These are phyloP conservation scores for Eucalyptus sp. DNA, from an alignment of 345 rosid genomes.

Conservation along the genomic window DNA sequence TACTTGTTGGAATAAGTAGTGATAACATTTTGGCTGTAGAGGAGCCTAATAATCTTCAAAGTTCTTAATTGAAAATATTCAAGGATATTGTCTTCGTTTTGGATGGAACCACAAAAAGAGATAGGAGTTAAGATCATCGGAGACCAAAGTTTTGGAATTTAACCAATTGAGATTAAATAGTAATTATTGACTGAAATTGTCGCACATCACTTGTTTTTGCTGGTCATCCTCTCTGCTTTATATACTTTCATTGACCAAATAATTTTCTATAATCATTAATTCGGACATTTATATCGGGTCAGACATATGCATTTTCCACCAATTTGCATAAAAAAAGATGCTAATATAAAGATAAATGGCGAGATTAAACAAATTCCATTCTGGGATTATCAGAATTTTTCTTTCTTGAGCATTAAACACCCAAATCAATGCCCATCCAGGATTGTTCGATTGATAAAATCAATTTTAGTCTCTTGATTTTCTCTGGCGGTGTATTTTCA, in stretches of 20 bases:
- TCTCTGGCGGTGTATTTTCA: not conserved
- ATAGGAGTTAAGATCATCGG: too few species aligned
- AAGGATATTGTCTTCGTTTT: too few species aligned
- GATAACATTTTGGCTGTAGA: too few species aligned
- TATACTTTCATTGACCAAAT: not conserved
- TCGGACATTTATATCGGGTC: not conserved
- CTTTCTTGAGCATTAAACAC: not conserved
- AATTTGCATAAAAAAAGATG: not conserved
- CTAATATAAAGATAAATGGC: not conserved
- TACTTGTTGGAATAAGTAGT: too few species aligned
- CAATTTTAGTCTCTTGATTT: not conserved
- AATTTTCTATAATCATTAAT: not conserved
- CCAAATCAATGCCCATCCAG: not conserved
- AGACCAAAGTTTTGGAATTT: too few species aligned
- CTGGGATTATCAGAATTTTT: not conserved
- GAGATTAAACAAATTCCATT: not conserved
- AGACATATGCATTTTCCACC: not conserved
- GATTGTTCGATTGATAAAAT: not conserved
- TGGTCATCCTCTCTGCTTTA: not conserved
- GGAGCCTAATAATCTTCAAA: too few species aligned
- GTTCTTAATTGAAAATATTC: too few species aligned
- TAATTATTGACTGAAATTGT: too few species aligned
- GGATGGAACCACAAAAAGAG: too few species aligned
- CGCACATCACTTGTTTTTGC: too few species aligned
- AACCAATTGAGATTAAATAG: too few species aligned